Percentiles rank a stretch among this genome's conserved stretches.
phyloP scores from a whole-genome alignment of 2,329 filamentous ascomycete species.

The Dactylonectria macrodidyma region DNA sequence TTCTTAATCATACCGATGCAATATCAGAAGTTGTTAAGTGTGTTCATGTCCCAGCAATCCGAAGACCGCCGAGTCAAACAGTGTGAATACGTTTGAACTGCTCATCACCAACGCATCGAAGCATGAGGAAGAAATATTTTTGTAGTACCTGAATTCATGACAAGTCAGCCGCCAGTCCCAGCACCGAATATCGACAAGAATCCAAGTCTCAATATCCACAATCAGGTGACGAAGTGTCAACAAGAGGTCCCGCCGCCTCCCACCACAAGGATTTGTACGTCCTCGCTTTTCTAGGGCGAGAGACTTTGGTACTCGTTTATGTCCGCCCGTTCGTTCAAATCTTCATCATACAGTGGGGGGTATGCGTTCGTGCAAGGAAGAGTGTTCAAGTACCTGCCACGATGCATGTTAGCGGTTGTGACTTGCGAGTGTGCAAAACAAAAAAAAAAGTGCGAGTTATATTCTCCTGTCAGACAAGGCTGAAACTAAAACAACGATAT shows the following conservation, averaged over 20 bases:
- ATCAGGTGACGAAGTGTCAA: conserved; percentile 78
- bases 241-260: conserved; percentile 68
- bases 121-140: conserved; percentile 37
- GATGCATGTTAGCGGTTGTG: conserved; percentile 55
- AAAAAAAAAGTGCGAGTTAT: conserved; percentile 43
- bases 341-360: conserved; percentile 68
- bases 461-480: conserved; percentile 75
- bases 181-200: conserved; percentile 47
- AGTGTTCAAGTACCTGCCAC: conserved; percentile 59
- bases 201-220: conserved; percentile 53
- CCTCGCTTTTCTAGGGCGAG: conserved; percentile 68
- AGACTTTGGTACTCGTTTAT: conserved; percentile 70
- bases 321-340: conserved; percentile 80
- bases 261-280: conserved; percentile 74
- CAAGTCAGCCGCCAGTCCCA: conserved; percentile 50
- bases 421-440: conserved; percentile 31
- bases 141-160: conserved; percentile 54
- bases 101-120: conserved; percentile 62
- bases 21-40: conserved; percentile 66
- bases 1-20: conserved; percentile 57
- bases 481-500: conserved; percentile 75
- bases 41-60: conserved; percentile 67
- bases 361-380: conserved; percentile 23
- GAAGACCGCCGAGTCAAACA: conserved; percentile 66
- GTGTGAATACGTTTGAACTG: conserved; percentile 69